Conservation (phyloP, 805 yeast species). For the Kluyveromyces siamensis region DNA sequence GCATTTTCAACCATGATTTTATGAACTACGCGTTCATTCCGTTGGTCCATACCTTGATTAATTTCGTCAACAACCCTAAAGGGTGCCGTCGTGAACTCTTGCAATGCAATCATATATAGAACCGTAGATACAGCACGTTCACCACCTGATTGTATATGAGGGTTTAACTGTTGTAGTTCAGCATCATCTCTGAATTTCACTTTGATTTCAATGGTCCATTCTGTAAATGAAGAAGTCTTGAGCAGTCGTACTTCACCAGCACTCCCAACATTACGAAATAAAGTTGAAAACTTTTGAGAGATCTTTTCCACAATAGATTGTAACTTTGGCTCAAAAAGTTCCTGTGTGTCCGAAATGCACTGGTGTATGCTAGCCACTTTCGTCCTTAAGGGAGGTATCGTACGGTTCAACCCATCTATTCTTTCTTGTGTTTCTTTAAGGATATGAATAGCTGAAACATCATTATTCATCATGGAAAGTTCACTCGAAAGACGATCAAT, state of each 20-base stretch:
- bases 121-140: conserved; percentile 95
- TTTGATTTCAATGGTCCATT: conserved; percentile 78
- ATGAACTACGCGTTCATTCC: conserved; percentile 82
- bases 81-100: conserved; percentile 80
- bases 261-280: conserved; percentile 71
- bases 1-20: conserved; percentile 78
- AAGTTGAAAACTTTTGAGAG: conserved; percentile 53
- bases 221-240: conserved; percentile 39
- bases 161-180: conserved; percentile 59
- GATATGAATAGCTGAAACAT: conserved; percentile 30
- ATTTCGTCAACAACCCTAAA: conserved; percentile 96
- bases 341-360: conserved; percentile 32
- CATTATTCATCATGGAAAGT: conserved; percentile 28
- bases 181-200: conserved; percentile 81
- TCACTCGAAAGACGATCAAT: conserved; percentile 42
- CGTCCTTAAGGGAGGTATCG: conserved; percentile 15
- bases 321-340: conserved; percentile 56
- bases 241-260: conserved; percentile 70
- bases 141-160: conserved; percentile 95
- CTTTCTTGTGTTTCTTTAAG: conserved; percentile 23
- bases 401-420: conserved; percentile 13
- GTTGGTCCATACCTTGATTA: conserved; percentile 97
- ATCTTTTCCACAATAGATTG: conserved; percentile 43
- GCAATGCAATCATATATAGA: conserved; percentile 80
- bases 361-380: conserved; percentile 22